Evolutionary conservation across 108 stramenopile species (phyloP), one percentile per base, ranked within the genome.

Genomic region (Cyclostephanos tholiformis): DNA sequence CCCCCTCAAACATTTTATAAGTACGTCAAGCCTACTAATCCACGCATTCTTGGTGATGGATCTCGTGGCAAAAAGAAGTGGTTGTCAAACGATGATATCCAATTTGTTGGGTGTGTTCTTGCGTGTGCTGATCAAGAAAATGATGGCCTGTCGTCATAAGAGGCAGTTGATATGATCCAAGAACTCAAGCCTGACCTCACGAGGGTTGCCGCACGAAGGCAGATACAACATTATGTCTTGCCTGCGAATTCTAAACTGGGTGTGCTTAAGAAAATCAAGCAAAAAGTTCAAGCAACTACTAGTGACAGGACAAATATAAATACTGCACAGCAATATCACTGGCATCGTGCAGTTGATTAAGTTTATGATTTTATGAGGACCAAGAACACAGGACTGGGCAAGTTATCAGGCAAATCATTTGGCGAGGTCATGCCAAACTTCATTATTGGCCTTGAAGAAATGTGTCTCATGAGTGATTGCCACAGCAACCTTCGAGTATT

Each of bases 361-460:
- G 68, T 26, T 38, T 70, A 44, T 32, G 32, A 63, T 35, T 0
- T 14, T 29, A 30, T 76, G 49, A 2, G 67, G 0, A 23, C 44
- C 6, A 46, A 52, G 2, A 71, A 77, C 29, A 63, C 43, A 27
- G 76, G 69, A 16, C 3, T 10, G 6, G 62, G 76, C 61, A 25
- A 39, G 36, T 52, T 60, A 49, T 51, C 62, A 32, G 62, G 69
- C 4, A 77, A 71, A 19, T 63, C 69, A 12, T 77, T 77, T 41
- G 76, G 12, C n/a, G 76, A 77, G 63, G 32, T 77, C 29, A 38
- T 63, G 2, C 35, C 2, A 13, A 60, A 77, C 30, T 77, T 77
- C 22, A 23, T 36, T 4, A 36, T 60, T 51, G 76, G 76, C 35
- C 64, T 7, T 71, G 50, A 61, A 50, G 48, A n/a, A n/a, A n/a